Base-by-base conservation (phyloP, 805 yeast species). In the Kodamaea neixiangensis region DNA sequence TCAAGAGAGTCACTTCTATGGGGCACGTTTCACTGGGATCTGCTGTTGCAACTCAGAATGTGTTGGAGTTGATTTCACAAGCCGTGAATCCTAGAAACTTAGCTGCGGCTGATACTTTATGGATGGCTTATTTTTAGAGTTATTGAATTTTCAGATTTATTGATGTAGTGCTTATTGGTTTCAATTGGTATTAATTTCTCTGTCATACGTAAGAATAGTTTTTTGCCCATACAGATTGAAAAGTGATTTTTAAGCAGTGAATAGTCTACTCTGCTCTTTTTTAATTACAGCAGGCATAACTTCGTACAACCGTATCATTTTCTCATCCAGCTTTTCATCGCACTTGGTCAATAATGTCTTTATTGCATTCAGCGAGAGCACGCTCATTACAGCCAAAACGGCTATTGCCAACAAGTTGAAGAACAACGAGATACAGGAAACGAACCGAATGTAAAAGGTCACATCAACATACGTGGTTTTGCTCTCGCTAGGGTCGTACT, bases 1-100 rank as follows among this genome's bases (percentile, higher is more conserved):
- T 85, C 48, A 87, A 89, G 67, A 81, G 92, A 55, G 89, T 91
- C 2, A 72, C 84, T 13, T 87, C 91, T 51, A 76, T 94, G 69
- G 82, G 81, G 6, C 83, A 79, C 56, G 70, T 74, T 25, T 68
- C 74, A 1, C 65, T 73, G 21, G 87, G 92, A 2, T 90, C 88
- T 54, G 82, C 87, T 1, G 86, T 87, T 34, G 88, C 96, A 7
- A 89, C 96, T 34, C 98, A 93, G 67, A 85, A 89, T 54, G 88
- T 91, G 31, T 78, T 94, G 57, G 97, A 94, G 61, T 79, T 93
- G 63, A 89, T 94, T 47, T 86, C 96, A 4, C 91, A 89, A 62
- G 98, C 99, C 5, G 97, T 92, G 13, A 93, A 92, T 63, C 97
- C 98, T 33, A 82, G 96, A 60, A 89, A 90, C 61, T 73, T 94